Evolutionary conservation across 345 rosid species (phyloP), one percentile per base, ranked within the genome.

Genomic region (Acer yangbiense): DNA sequence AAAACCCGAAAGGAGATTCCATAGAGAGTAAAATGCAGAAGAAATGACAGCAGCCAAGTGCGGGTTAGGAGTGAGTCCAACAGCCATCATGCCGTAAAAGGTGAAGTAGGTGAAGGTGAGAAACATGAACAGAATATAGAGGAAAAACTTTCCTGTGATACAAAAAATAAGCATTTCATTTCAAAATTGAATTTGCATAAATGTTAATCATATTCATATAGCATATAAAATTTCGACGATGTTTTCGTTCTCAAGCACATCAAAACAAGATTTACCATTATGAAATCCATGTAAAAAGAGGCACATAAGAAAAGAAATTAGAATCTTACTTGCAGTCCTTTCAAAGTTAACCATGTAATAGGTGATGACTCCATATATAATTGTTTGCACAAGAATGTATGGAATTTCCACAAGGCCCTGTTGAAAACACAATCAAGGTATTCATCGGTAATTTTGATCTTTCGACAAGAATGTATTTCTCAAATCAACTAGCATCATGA

Each of bases 401-500:
- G 99, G 98, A 35, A 95, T 39, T 90, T 95, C 99, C 83, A 95
- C 99, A 58, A 95, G 82, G n/a, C 99, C 99, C 84, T 90, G 88
- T 67, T 55, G 44, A 74, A 10, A 60, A 75, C 17, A 74, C 54
- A 68, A 68, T 21, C 32, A 4, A 16, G 48, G 9, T 54, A 23
- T 65, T 62, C 44, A 11, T 58, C 62, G 68, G 20, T 7, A 3
- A 46, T 8, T 35, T 69, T 21, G 6, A 17, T 65, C 27, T 41
- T 54, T 61, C 61, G 7, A 18, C 6, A 62, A 64, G 16, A 62
- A 65, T 48, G 12, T 46, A 50, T 4, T 4, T 17, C 21, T 35
- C 4, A 58, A 20, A 66, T 58, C 32, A 65, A 73, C 46, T 44
- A 66, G n/a, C 13, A 43, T 18, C 20, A 18, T 44, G 61, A 72